phyloP scores from a whole-genome alignment of 2,329 filamentous ascomycete genomes.

The Orbilia blumenaviensis region DNA sequence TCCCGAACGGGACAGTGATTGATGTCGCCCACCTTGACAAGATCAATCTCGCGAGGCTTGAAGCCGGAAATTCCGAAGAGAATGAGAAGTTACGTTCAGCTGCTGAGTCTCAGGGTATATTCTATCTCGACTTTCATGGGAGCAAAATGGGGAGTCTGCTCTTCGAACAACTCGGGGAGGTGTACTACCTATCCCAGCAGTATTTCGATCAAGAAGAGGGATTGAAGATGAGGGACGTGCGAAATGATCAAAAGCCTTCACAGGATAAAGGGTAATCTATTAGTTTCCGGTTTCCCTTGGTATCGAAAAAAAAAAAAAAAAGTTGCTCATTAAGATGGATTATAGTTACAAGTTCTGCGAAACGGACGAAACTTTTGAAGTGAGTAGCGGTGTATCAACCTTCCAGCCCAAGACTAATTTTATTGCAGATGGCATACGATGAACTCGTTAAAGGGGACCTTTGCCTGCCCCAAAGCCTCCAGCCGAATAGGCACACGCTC shows the following conservation, averaged over 20 bases:
- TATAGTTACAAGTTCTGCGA: constrained; percentile 36
- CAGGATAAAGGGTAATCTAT: constrained; percentile 41
- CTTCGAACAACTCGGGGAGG: constrained; percentile 21
- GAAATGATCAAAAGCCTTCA: constrained; percentile 22
- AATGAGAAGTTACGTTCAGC: constrained; percentile 23
- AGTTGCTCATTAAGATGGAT: background rate
- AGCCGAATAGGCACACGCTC: constrained; percentile 21
- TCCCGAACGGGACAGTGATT: constrained; percentile 15
- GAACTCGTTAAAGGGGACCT: constrained; percentile 43
- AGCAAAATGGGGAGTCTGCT: constrained; percentile 22
- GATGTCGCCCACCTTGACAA: constrained; percentile 16
- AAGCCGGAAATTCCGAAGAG: constrained; percentile 1
- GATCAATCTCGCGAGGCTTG: constrained; percentile 23
- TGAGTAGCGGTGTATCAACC: background rate
- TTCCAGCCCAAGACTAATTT: background rate
- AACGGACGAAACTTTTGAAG: constrained; percentile 44
- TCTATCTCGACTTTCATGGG: constrained; percentile 39
- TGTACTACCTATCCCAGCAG: constrained; percentile 21
- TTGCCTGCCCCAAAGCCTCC: constrained; percentile 8
- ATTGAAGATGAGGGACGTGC: constrained; percentile 20
- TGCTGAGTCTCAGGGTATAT: constrained; percentile 21
- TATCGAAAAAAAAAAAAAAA: background rate
- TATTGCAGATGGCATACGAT: constrained; percentile 34
- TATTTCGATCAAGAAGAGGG: constrained; percentile 33
- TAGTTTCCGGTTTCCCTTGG: background rate